Evolutionary conservation across 305 asterid genomes (phyloP).

Genomic region (Fraxinus sp.): DNA sequence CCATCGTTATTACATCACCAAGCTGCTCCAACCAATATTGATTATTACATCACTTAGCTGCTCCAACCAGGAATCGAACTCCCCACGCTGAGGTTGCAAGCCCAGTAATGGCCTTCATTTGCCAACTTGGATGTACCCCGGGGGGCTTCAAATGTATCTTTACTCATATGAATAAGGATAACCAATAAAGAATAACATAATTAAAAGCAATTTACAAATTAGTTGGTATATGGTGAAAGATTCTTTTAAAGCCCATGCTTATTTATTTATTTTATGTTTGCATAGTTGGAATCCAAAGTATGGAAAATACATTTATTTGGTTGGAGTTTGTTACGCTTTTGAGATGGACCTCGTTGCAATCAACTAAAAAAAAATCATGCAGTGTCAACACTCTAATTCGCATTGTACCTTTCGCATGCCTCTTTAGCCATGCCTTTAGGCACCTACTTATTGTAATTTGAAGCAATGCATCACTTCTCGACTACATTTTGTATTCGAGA

Average conservation of each 20-base stretch:
- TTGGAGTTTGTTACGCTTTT: not conserved
- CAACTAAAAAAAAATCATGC: not conserved
- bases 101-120: too few relatives aligned
- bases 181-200: not conserved
- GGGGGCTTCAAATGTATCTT: not conserved
- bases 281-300: not conserved
- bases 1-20: too few relatives aligned
- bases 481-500: not conserved
- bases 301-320: not conserved
- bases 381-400: not conserved
- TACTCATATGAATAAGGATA: not conserved
- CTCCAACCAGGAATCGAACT: too few relatives aligned
- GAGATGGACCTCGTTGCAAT: not conserved
- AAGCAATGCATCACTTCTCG: not conserved
- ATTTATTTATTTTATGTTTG: not conserved
- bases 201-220: not conserved
- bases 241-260: not conserved
- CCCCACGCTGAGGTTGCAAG: too few relatives aligned
- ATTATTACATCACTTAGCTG: too few relatives aligned
- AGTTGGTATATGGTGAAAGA: not conserved
- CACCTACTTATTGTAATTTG: not conserved
- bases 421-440: not conserved
- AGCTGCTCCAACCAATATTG: too few relatives aligned
- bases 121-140: too few relatives aligned
- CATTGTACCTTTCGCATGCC: not conserved